phyloP scores from a whole-genome alignment of 495 filamentous ascomycete species.

The Aspergillus heteromorphus region DNA sequence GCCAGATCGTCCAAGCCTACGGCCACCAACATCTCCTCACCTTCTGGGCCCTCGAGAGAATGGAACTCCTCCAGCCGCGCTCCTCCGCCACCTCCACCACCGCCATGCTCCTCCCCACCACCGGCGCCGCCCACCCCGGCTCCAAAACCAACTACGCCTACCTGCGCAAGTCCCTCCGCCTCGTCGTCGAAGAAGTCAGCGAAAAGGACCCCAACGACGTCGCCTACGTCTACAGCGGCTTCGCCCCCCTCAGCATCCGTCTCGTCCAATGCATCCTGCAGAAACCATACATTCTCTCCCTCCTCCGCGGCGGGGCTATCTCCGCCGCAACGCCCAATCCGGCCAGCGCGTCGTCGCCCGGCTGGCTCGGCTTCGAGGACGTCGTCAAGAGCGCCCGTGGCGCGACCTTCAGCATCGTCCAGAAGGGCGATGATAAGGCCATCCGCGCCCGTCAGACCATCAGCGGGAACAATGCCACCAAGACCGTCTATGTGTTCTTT shows the following conservation, averaged over 20 bases:
- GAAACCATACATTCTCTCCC: conserved; percentile 72
- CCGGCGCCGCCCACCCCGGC: conserved; percentile 50
- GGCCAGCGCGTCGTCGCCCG: conserved; percentile 60
- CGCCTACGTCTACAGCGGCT: conserved; percentile 95
- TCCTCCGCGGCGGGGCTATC: conserved; percentile 52
- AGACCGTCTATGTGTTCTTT: conserved; percentile 89
- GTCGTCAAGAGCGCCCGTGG: conserved; percentile 79
- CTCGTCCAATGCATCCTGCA: conserved; percentile 94
- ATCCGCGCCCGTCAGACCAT: conserved; percentile 82
- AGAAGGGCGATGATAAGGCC: conserved; percentile 91
- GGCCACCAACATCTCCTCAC: conserved; percentile 92
- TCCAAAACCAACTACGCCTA: conserved; percentile 86
- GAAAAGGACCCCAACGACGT: conserved; percentile 96
- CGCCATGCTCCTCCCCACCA: conserved; percentile 62
- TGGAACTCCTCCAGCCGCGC: conserved; percentile 73
- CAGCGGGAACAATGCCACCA: conserved; percentile 58
- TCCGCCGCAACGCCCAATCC: conserved; percentile 42
- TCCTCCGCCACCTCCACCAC: conserved; percentile 63
- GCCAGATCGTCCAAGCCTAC: conserved; percentile 84
- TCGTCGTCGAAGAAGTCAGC: conserved; percentile 95
- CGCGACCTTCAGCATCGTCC: conserved; percentile 82
- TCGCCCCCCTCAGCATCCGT: conserved; percentile 87
- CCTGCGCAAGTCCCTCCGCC: conserved; percentile 73
- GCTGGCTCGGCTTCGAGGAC: conserved; percentile 89
- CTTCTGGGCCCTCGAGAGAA: conserved; percentile 81